Evolutionary conservation across 371 early-diverging fungal species (phyloP), one percentile per base, ranked within the genome.

Genomic region (Coemansia sp.): DNA sequence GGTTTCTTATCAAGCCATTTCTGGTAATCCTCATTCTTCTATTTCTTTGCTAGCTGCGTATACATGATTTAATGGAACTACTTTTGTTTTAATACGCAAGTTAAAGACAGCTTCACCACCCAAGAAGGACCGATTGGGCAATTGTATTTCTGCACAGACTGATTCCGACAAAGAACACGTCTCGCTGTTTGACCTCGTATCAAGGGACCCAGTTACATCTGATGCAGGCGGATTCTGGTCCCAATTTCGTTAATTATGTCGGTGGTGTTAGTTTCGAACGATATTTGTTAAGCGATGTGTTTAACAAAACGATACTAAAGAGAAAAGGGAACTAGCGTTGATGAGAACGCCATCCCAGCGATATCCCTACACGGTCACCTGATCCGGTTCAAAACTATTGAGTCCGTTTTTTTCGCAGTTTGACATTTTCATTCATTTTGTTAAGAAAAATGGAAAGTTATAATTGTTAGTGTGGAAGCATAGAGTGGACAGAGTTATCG

Each of bases 401-500:
- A 25, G 5, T 25, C 25, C 25, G 25, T 25, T 25, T 25, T 25
- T 25, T 25, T 5, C 20, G 25, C 25, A 25, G 25, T 25, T 25
- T 25, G 25, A 5, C 4, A 7, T 18, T 48, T 48, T 25, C 25
- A 25, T 25, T 25, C 25, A 25, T 25, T n/a, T 25, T n/a, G n/a
- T 16, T 18, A 48, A 48, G 18, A 18, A 54, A 14, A 28, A 54
- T 5, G 5, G 9, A 14, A 14, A 54, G 16, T 26, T n/a, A n/a
- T 14, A 28, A 54, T 30, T 30, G 30, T 25, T 54, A 54, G 28
- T 54, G 54, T 21, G 67, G 56, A 67, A 66, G 26, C 62, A 70
- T 62, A 16, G 56, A 12, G 12, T 94, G 93, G 65, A 95, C 93
- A 64, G 87, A 86, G 18, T 84, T 69, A 65, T 92, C 90, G 65